Base-by-base conservation (phyloP, 495 filamentous ascomycete genomes). In the Parathielavia appendiculata region DNA sequence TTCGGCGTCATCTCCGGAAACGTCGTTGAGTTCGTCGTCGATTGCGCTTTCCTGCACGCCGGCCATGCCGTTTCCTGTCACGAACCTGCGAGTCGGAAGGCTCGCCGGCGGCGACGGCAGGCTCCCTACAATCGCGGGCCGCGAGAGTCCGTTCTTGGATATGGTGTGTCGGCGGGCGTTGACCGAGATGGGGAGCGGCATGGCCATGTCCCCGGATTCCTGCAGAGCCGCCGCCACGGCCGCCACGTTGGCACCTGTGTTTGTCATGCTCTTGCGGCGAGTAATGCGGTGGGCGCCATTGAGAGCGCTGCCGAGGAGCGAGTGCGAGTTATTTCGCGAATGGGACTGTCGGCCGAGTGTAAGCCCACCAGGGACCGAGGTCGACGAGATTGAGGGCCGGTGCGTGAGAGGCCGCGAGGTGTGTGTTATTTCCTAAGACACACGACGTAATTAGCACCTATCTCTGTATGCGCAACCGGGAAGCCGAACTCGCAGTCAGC, bases 251-350 rank as follows among this genome's bases (percentile, higher is more conserved):
- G 83, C 81, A 32, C 82, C 80, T 30, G 85, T 83, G 35, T 82
- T 86, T 52, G 88, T 90, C 62, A 91, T 91, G 74, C 92, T 96
- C 83, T 97, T 98, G 56, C 93, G 82, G 60, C 93, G 89, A 59
- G 89, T 91, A 60, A 98, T 83, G 54, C 93, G 89, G 71, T 96
- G 86, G 69, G 81, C 83, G 65, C 85, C 70, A 73, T 90, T 92
- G 73, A 90, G 80, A 39, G 90, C 83, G 50, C 70, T 67, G 49
- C 68, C 68, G 65, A 89, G 86, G 60, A 89, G 76, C 16, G 88
- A 92, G 69, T 95, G 87, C 17, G 91, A 88, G 73, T 92, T 91
- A 63, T 85, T 83, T 60, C 91, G 88, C 49, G 81, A 83, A 66
- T 82, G 81, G 54, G 83, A 76, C 62, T 83, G 76, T 47, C 76